A percentile compares a stretch with the other conserved stretches of the same genome.
phyloP scores from a whole-genome alignment of 805 yeast genomes.

The Kodamaea kakaduensis region DNA sequence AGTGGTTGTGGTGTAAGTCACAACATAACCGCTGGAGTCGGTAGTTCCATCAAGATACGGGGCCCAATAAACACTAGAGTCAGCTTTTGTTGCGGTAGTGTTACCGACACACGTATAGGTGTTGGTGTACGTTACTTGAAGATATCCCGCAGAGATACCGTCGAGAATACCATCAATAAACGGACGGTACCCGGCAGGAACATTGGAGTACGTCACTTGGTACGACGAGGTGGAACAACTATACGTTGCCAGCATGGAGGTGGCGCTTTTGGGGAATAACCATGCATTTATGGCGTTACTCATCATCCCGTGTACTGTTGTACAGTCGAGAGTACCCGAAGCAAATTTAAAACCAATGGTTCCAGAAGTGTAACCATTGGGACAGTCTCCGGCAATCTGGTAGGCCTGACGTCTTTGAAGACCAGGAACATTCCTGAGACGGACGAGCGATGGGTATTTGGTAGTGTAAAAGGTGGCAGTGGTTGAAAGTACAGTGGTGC shows the following conservation, averaged over 20 bases:
- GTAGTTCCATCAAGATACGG: slow-evolving; percentile 1
- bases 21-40: slow-evolving; percentile 5
- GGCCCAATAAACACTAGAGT: slow-evolving; percentile 1
- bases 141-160: slow-evolving; percentile 1
- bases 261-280: slow-evolving; percentile 14
- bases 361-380: slow-evolving; percentile 20
- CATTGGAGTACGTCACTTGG: slow-evolving; percentile 13
- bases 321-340: slow-evolving; percentile 18
- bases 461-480: slow-evolving; percentile 8
- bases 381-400: slow-evolving; percentile 16
- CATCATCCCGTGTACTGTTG: slow-evolving; percentile 16
- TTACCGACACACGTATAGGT: slow-evolving; percentile 13
- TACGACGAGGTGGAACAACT: slow-evolving; percentile 13
- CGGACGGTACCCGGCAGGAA: slow-evolving; percentile 29
- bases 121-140: slow-evolving; percentile 9
- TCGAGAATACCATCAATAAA: slow-evolving; percentile 15
- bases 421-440: slow-evolving; percentile 12
- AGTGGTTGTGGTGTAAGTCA: slow-evolving; percentile 10
- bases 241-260: slow-evolving; percentile 8
- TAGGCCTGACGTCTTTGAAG: slow-evolving; percentile 9
- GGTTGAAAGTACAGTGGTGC: slow-evolving; percentile 10
- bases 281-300: slow-evolving; percentile 21
- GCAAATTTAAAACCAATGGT: slow-evolving; percentile 17
- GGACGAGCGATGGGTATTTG: not conserved
- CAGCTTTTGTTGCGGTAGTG: not conserved